Conservation (phyloP, 1,139 yeast genomes). For the Taphrina sp. region DNA sequence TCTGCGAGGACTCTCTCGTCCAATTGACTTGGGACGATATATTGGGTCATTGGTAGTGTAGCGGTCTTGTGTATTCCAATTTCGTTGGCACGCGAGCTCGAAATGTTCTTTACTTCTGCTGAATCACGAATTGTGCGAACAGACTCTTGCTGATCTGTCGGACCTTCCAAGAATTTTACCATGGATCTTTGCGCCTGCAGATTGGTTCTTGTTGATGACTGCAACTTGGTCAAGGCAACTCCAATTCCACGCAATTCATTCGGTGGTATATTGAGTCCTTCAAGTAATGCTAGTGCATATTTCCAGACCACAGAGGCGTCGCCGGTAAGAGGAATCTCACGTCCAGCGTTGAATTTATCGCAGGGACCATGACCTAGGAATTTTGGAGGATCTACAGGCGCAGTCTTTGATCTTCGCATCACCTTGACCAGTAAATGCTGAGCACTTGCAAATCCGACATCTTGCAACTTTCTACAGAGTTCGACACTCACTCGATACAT, state of each 20-base stretch:
- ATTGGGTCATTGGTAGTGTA: slow-evolving; percentile 7
- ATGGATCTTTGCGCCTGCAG: slow-evolving; percentile 9
- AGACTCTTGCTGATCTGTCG: not conserved
- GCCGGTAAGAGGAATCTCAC: slow-evolving; percentile 19
- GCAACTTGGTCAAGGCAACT: slow-evolving; percentile 59
- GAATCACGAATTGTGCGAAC: not conserved
- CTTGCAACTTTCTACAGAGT: slow-evolving; percentile 54
- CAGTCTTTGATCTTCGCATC: slow-evolving; percentile 61
- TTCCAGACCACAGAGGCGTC: slow-evolving; percentile 55
- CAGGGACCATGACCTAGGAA: slow-evolving; percentile 82
- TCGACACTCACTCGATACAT: slow-evolving; percentile 60
- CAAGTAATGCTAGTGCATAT: slow-evolving; percentile 58
- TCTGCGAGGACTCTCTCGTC: slow-evolving; percentile 34
- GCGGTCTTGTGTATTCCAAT: not conserved
- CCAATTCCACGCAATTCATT: slow-evolving; percentile 76
- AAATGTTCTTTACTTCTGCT: not conserved
- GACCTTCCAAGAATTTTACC: slow-evolving; percentile 2
- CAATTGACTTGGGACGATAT: slow-evolving; percentile 31
- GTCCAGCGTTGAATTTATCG: slow-evolving; percentile 53
- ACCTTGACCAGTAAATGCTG: slow-evolving; percentile 58
- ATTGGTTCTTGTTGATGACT: not conserved
- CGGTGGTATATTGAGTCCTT: slow-evolving; percentile 61
- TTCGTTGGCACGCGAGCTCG: not conserved
- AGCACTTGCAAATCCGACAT: slow-evolving; percentile 55
- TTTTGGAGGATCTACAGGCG: slow-evolving; percentile 74